These are phyloP conservation scores for Epichloe amarillans DNA, from an alignment of 2,329 filamentous ascomycete species.

Conservation along the genomic window DNA sequence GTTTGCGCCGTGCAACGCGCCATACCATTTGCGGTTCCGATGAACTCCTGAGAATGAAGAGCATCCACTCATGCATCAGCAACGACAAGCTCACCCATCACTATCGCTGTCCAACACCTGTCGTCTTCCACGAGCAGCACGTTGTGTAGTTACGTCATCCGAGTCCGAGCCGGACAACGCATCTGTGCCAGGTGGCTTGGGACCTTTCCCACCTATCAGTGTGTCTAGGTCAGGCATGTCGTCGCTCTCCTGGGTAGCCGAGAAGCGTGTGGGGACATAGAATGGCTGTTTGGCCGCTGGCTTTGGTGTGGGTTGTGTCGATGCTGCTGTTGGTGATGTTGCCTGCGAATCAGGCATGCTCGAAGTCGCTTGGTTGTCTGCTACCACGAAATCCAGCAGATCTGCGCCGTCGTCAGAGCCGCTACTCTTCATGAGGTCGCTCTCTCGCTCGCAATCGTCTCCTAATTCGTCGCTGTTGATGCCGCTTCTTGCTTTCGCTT, in stretches of 20 bases:
- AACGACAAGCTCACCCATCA: constrained; percentile 9
- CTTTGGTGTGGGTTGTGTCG: constrained; percentile 9
- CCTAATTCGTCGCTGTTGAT: constrained; percentile 34
- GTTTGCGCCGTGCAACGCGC: neutral
- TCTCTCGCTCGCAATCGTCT: constrained; percentile 38
- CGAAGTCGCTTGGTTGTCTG: constrained; percentile 29
- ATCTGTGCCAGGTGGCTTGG: neutral
- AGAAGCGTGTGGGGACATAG: constrained; percentile 25
- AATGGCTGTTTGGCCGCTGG: constrained; percentile 17
- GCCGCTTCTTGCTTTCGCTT: constrained; percentile 12
- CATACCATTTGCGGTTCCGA: neutral
- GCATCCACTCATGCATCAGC: neutral
- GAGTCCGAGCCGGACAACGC: constrained; percentile 9
- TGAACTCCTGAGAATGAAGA: too few relatives aligned
- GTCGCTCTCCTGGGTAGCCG: constrained; percentile 28
- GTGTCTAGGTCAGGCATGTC: constrained; percentile 23
- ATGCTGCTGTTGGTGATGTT: constrained; percentile 14
- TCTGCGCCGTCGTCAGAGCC: constrained; percentile 36
- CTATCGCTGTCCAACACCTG: constrained; percentile 19
- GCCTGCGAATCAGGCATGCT: constrained; percentile 21
- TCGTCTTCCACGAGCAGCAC: constrained; percentile 15
- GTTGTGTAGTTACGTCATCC: constrained; percentile 9
- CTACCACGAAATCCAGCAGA: constrained; percentile 43
- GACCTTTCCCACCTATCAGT: constrained; percentile 10
- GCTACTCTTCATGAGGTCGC: constrained; percentile 31